Conservation (phyloP, 352 stramenopile species). For the Phytopythium delawarense region DNA sequence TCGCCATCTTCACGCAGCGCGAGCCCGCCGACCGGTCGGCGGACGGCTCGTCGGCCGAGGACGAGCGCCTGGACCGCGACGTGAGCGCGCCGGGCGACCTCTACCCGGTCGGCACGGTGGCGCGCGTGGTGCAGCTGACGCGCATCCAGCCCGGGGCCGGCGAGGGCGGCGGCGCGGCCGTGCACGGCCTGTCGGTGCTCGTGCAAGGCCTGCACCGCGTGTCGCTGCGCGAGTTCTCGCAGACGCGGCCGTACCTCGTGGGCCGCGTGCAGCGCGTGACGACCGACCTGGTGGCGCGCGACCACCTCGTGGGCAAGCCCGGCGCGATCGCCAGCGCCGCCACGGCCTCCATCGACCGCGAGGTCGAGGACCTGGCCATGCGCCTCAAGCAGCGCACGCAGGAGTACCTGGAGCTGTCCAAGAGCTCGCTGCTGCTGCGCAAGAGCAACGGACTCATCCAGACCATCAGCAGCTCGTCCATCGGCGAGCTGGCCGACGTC, state of each 20-base stretch:
- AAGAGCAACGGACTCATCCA: slow-evolving; percentile 60
- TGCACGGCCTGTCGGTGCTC: slow-evolving; percentile 50
- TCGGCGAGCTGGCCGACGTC: slow-evolving; percentile 61
- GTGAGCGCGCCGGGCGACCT: slow-evolving; percentile 27
- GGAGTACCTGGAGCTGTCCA: slow-evolving; percentile 59
- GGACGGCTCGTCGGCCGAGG: slow-evolving; percentile 3
- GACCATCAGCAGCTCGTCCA: slow-evolving; percentile 54
- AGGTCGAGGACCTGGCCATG: slow-evolving; percentile 32
- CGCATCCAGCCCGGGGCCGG: slow-evolving; percentile 34
- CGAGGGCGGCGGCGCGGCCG: slow-evolving; percentile 8
- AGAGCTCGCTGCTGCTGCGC: slow-evolving; percentile 48
- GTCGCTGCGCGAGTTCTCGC: slow-evolving; percentile 34
- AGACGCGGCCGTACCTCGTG: slow-evolving; percentile 58
- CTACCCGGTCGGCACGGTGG: slow-evolving; percentile 56
- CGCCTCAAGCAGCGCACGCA: slow-evolving; percentile 65
- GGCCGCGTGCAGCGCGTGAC: slow-evolving; percentile 37
- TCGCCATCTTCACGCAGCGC: slow-evolving; percentile 63
- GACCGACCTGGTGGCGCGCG: slow-evolving; percentile 12
- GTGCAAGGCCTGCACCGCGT: slow-evolving; percentile 60
- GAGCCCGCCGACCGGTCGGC: slow-evolving; percentile 10
- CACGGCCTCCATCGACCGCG: slow-evolving; percentile 9
- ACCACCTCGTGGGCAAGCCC: slow-evolving; percentile 4
- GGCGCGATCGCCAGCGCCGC: slow-evolving; percentile 7
- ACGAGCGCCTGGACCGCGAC: slow-evolving; percentile 14
- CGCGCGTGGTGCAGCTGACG: slow-evolving; percentile 74